Evolutionary conservation across 345 rosid species (phyloP), one percentile per base, ranked within the genome.

Genomic region (Hevea brasiliensis): DNA sequence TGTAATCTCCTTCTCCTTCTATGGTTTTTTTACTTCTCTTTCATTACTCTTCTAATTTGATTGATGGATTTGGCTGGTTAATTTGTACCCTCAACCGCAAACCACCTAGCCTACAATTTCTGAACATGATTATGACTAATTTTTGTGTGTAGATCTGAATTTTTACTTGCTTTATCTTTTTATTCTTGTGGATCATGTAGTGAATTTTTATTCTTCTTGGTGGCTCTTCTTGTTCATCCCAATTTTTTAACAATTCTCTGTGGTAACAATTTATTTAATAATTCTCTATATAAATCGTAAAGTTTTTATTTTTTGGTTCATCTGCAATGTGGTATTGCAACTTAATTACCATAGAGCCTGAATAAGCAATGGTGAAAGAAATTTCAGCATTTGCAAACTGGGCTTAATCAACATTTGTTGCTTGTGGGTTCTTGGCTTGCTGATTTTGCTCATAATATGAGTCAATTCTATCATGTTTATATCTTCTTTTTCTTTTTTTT

Each of bases 1-100:
- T 67, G 77, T 74, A 67, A 29, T 58, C 48, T n/a, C 15, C 20
- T 56, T n/a, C 12, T 1, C 8, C n/a, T n/a, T n/a, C n/a, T n/a
- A n/a, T n/a, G n/a, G n/a, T n/a, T n/a, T n/a, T n/a, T 4, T 18
- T 40, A 35, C 12, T 26, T 45, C 27, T 44, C 21, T 66, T 32
- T 14, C 15, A 8, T 7, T 54, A 2, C 0, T 18, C n/a, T 45
- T 47, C 14, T 44, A n/a, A 8, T 45, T 21, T 18, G 2, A 0
- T n/a, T 32, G 37, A 32, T 32, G 37, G 37, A 32, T 32, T 32
- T 32, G 37, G 37, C 37, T 32, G 37, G 37, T 32, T 1, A n/a
- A n/a, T n/a, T n/a, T n/a, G n/a, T n/a, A n/a, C n/a, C n/a, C n/a
- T n/a, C n/a, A n/a, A n/a, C n/a, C n/a, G n/a, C n/a, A 32, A 32